phyloP scores from a whole-genome alignment of 2,329 filamentous ascomycete species.

The Aureobasidium uvarum region DNA sequence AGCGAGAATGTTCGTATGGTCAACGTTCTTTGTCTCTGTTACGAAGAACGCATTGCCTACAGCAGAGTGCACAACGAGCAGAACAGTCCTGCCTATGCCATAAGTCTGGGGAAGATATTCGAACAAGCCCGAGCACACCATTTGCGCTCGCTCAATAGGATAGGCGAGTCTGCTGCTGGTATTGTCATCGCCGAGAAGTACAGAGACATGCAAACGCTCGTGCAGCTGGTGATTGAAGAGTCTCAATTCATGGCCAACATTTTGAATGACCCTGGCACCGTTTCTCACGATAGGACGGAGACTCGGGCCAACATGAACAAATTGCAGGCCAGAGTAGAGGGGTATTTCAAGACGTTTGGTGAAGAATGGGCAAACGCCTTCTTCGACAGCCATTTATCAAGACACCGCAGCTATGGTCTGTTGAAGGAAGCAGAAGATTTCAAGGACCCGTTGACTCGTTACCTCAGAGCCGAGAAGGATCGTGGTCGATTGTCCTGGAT shows the following conservation, averaged over 20 bases:
- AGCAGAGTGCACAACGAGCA: conserved; percentile 53
- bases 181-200: conserved; percentile 63
- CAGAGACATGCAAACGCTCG: conserved; percentile 62
- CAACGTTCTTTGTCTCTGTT: conserved; percentile 57
- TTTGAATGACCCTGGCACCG: conserved; percentile 41
- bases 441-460: conserved; percentile 70
- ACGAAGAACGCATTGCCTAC: conserved; percentile 61
- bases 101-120: conserved; percentile 47
- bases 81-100: conserved; percentile 50
- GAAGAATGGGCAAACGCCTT: conserved; percentile 70
- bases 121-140: conserved; percentile 45
- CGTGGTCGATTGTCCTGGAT: conserved; percentile 88
- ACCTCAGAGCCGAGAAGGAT: conserved; percentile 68
- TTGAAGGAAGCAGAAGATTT: conserved; percentile 68
- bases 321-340: conserved; percentile 42
- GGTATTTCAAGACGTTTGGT: conserved; percentile 63
- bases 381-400: conserved; percentile 61
- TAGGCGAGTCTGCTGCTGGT: conserved; percentile 58
- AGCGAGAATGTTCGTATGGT: conserved; percentile 55
- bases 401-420: conserved; percentile 41
- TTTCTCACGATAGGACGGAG: conserved; percentile 27
- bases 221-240: conserved; percentile 51
- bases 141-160: conserved; percentile 44
- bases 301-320: conserved; percentile 49
- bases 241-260: conserved; percentile 40